Conservation (phyloP, 2,329 filamentous ascomycete species). For the Lachnellula hyalina region DNA sequence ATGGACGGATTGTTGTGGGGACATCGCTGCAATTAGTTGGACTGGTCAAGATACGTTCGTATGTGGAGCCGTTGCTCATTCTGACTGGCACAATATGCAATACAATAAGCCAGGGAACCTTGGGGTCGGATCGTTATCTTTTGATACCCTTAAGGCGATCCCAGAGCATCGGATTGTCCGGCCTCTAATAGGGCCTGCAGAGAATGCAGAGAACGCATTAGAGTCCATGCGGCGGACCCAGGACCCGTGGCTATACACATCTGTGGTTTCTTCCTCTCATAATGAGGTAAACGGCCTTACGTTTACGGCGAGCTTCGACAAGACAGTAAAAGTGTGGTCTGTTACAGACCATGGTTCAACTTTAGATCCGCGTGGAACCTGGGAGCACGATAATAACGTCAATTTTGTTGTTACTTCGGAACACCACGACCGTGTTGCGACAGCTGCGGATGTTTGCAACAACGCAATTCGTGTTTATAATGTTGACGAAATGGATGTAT, state of each 20-base stretch:
- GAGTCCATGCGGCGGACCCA: constrained; percentile 53
- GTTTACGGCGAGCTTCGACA: constrained; percentile 58
- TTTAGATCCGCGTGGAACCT: constrained; percentile 45
- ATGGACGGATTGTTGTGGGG: constrained; percentile 58
- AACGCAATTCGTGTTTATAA: constrained; percentile 54
- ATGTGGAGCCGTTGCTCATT: constrained; percentile 59
- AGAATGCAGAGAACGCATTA: constrained; percentile 49
- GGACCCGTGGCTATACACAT: constrained; percentile 59
- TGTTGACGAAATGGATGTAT: constrained; percentile 35
- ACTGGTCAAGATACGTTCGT: constrained; percentile 47
- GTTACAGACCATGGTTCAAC: constrained; percentile 34
- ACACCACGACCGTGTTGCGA: constrained; percentile 46
- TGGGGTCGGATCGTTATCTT: constrained; percentile 45
- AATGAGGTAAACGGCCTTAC: constrained; percentile 40
- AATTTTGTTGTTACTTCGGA: constrained; percentile 55
- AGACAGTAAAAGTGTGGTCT: constrained; percentile 55
- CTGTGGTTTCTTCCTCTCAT: constrained; percentile 57
- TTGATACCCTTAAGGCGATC: constrained; percentile 44
- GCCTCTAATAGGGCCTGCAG: constrained; percentile 37
- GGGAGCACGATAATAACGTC: constrained; percentile 53
- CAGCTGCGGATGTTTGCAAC: constrained; percentile 50
- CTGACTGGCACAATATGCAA: constrained; percentile 57
- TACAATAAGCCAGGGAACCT: constrained; percentile 63
- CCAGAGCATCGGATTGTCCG: constrained; percentile 53
- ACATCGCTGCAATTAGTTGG: constrained; percentile 56